Percentiles rank a stretch among this genome's conserved stretches.
These are phyloP conservation scores for Fusarium poae DNA, from an alignment of 2,329 filamentous ascomycete species.

Conservation along the genomic window DNA sequence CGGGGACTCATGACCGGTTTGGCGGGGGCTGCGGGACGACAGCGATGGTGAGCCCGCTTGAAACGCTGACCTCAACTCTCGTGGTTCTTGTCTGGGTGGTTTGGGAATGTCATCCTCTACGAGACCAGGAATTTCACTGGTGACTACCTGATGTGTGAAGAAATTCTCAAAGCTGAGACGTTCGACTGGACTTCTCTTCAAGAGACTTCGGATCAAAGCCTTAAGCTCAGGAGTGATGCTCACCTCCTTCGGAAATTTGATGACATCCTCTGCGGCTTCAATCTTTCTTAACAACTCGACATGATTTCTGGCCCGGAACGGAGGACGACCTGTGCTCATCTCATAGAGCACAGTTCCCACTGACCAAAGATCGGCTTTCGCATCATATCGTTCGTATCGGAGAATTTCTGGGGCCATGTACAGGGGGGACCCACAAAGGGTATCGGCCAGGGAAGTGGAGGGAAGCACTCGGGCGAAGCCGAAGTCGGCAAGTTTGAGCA, in stretches of 20 bases:
- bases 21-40: slow-evolving; percentile 53
- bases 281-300: slow-evolving; percentile 94
- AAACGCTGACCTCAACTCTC: slow-evolving; percentile 54
- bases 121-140: slow-evolving; percentile 81
- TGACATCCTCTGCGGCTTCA: slow-evolving; percentile 86
- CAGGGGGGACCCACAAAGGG: slow-evolving; percentile 92
- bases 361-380: slow-evolving; percentile 97
- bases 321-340: slow-evolving; percentile 91
- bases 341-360: slow-evolving; percentile 96
- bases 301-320: slow-evolving; percentile 93
- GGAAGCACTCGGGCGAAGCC: slow-evolving; percentile 96
- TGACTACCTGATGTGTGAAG: slow-evolving; percentile 81
- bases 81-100: slow-evolving; percentile 54
- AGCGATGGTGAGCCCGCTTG: slow-evolving; percentile 50
- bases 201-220: slow-evolving; percentile 79
- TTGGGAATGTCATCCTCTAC: slow-evolving; percentile 79
- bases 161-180: slow-evolving; percentile 88
- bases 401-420: slow-evolving; percentile 99
- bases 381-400: slow-evolving; percentile 96
- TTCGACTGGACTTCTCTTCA: slow-evolving; percentile 89
- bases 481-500: slow-evolving; percentile 98
- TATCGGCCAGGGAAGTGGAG: slow-evolving; percentile 92
- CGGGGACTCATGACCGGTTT: slow-evolving; percentile 54
- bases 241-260: slow-evolving; percentile 82
- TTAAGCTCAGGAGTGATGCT: slow-evolving; percentile 82